Evolutionary conservation across 1,139 yeast genomes (phyloP).

Genomic region (Yamadazyma diospyri): DNA sequence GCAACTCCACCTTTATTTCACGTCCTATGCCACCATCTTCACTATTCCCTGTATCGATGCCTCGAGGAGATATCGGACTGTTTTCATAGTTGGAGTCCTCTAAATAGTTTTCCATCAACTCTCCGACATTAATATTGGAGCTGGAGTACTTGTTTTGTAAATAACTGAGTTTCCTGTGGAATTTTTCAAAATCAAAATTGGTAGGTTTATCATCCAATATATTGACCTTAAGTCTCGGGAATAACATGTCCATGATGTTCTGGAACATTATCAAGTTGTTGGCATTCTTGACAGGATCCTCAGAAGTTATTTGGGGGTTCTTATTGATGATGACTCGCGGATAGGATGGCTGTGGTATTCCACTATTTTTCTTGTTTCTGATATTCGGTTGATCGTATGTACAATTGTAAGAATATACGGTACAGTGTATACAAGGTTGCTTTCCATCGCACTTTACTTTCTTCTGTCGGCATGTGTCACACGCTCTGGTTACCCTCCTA

Average conservation of each 20-base stretch:
- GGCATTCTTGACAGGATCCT: conserved; percentile 11
- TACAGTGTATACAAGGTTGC: conserved; percentile 84
- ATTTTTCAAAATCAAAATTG: conserved; percentile 33
- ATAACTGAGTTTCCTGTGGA: conserved; percentile 22
- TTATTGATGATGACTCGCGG: conserved; percentile 14
- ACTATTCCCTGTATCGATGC: conserved; percentile 7
- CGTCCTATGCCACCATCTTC: conserved; percentile 21
- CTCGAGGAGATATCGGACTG: conserved; percentile 8
- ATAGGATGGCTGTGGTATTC: conserved; percentile 29
- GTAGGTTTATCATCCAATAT: conserved; percentile 28
- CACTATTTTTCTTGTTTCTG: conserved; percentile 43
- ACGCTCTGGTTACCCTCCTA: conserved; percentile 78
- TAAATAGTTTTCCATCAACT: conserved; percentile 23
- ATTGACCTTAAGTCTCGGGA: conserved; percentile 48
- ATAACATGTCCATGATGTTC: conserved; percentile 34
- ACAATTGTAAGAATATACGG: conserved; percentile 78
- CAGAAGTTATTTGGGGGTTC: conserved; percentile 8
- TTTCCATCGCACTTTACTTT: conserved; percentile 88
- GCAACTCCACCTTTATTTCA: conserved; percentile 67
- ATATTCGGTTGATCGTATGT: conserved; percentile 72
- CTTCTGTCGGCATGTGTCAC: conserved; percentile 74
- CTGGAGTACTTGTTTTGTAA: conserved; percentile 21
- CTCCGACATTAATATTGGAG: conserved; percentile 17
- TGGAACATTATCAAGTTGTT: conserved; percentile 23
- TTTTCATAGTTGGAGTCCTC: conserved; percentile 13